Conservation (phyloP, 139 green algal genomes). For the Auxenochlorella pyrenoidosa region DNA sequence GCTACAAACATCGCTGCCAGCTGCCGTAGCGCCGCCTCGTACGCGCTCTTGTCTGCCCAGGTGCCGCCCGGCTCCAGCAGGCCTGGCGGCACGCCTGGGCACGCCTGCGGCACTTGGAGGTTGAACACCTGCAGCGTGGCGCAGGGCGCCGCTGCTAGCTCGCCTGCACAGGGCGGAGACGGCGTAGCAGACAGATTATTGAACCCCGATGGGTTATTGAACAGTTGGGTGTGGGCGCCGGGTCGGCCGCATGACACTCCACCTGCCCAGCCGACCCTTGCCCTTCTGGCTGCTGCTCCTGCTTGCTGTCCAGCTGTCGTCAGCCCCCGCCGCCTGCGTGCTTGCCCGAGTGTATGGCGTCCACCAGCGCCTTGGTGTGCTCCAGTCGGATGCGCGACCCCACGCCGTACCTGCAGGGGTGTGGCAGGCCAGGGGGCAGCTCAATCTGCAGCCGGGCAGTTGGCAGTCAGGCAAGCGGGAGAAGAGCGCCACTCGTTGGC, state of each 20-base stretch:
- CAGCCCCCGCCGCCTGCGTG: neutral
- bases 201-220: neutral
- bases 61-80: constrained; percentile 70
- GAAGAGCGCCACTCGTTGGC: too few species aligned
- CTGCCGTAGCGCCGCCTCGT: constrained; percentile 62
- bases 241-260: too few species aligned
- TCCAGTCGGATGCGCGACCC: constrained; percentile 88
- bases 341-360: constrained; percentile 91
- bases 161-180: constrained; percentile 10
- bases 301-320: neutral
- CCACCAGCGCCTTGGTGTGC: constrained; percentile 92
- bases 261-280: neutral
- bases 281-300: neutral
- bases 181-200: neutral
- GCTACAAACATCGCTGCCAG: constrained; percentile 65
- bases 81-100: constrained; percentile 71
- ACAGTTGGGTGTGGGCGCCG: neutral
- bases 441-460: too few species aligned
- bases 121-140: constrained; percentile 82
- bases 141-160: constrained; percentile 70
- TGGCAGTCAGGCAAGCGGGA: too few species aligned
- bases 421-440: neutral
- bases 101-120: constrained; percentile 72
- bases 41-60: constrained; percentile 72
- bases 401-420: constrained; percentile 73